Conservation (phyloP, 73 alveolate species). For the Urostyla sp. region DNA sequence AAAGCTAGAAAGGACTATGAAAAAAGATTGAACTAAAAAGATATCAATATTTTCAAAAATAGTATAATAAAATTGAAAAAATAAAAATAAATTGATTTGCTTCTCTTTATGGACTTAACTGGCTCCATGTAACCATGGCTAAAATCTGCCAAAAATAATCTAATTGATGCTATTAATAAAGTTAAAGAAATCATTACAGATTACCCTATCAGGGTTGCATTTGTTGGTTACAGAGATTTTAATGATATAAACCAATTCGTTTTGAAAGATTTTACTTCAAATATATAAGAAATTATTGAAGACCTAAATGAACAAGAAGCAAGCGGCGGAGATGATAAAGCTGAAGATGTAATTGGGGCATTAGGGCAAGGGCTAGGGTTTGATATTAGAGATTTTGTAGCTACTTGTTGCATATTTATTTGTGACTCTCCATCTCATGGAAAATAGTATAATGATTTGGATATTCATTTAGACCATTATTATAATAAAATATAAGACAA, state of each 20-base stretch:
- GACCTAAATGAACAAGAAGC: not conserved
- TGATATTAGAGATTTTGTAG: not conserved
- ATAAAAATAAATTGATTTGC: not conserved
- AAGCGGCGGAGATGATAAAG: not conserved
- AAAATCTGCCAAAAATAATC: not conserved
- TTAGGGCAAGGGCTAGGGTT: not conserved
- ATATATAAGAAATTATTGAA: not conserved
- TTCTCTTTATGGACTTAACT: not conserved
- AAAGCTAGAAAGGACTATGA: no score
- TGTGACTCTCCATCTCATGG: conserved; percentile 8
- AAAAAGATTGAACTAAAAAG: no score
- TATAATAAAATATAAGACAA: no score
- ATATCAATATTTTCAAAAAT: no score
- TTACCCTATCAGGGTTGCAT: not conserved
- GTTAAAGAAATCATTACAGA: not conserved
- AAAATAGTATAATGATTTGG: not conserved
- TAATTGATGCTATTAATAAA: not conserved
- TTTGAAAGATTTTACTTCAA: not conserved
- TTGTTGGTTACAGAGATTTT: not conserved
- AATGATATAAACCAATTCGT: not conserved
- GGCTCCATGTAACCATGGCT: not conserved
- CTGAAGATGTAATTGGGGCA: conserved; percentile 18
- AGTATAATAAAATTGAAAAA: not conserved
- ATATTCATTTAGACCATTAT: no score
- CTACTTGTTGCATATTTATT: not conserved